Conservation (phyloP, 192 early-diverging fungal species). For the Dissophora globulifera region DNA sequence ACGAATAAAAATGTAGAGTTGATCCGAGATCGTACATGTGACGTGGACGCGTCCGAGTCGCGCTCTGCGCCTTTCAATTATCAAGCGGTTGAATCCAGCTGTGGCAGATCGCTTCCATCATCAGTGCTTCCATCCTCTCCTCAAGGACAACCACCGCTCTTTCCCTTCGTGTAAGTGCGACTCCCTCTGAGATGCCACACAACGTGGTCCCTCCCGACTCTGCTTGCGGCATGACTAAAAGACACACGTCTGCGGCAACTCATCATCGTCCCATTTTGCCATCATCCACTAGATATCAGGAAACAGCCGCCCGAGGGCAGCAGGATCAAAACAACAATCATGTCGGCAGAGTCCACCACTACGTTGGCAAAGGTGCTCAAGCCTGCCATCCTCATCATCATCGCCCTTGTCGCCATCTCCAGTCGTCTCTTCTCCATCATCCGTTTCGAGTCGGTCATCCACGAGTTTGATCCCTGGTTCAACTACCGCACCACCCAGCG, state of each 20-base stretch:
- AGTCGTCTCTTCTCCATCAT: conserved; percentile 97
- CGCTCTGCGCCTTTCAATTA: too few relatives aligned
- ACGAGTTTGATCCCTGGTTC: conserved; percentile 99
- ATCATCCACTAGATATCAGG: too few relatives aligned
- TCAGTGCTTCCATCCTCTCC: too few relatives aligned
- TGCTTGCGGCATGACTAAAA: too few relatives aligned
- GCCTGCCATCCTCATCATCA: conserved; percentile 88
- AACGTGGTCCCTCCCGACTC: too few relatives aligned
- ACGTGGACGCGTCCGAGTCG: not conserved
- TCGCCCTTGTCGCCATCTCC: conserved; percentile 87
- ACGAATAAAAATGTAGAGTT: not conserved
- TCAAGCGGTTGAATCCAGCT: too few relatives aligned
- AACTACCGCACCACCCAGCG: conserved; percentile 95
- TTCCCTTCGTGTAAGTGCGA: too few relatives aligned
- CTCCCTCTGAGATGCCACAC: too few relatives aligned
- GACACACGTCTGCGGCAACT: not conserved
- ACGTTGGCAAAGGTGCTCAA: conserved; percentile 70
- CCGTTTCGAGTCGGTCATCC: conserved; percentile 98
- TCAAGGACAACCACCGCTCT: too few relatives aligned
- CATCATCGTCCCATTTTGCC: not conserved
- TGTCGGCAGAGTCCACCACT: conserved; percentile 46
- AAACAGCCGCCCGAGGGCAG: too few relatives aligned
- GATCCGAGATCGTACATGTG: not conserved
- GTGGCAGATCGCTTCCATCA: too few relatives aligned
- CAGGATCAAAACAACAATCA: conserved; percentile 2